phyloP scores from a whole-genome alignment of 1,139 yeast species.

The Arxiozyma telluris region DNA sequence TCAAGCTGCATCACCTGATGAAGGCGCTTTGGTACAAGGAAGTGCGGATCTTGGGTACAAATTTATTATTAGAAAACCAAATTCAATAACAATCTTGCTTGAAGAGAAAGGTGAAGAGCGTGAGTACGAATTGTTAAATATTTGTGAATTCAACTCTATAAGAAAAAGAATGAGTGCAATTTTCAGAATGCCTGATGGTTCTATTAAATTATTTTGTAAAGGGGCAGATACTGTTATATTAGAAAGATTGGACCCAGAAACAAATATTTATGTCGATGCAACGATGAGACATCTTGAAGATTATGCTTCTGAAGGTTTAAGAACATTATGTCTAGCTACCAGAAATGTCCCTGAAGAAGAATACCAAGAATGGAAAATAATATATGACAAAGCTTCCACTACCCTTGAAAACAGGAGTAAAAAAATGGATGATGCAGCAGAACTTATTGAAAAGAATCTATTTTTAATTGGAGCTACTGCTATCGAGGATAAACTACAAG shows the following conservation, averaged over 20 bases:
- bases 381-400: conserved; percentile 73
- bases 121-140: conserved; percentile 71
- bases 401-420: conserved; percentile 66
- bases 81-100: conserved; percentile 59
- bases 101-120: conserved; percentile 36
- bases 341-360: conserved; percentile 75
- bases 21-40: conserved; percentile 96
- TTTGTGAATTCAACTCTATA: conserved; percentile 95
- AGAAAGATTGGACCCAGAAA: conserved; percentile 65
- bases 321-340: conserved; percentile 89
- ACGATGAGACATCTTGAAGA: conserved; percentile 88
- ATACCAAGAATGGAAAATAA: conserved; percentile 51
- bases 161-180: conserved; percentile 97
- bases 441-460: conserved; percentile 70
- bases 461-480: conserved; percentile 94
- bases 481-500: conserved; percentile 94
- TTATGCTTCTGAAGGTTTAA: conserved; percentile 90
- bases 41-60: conserved; percentile 84
- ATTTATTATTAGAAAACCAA: conserved; percentile 79
- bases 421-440: conserved; percentile 76
- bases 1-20: conserved; percentile 99
- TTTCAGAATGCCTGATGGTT: conserved; percentile 89
- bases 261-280: conserved; percentile 70
- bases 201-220: conserved; percentile 79
- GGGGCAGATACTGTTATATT: conserved; percentile 97